Evolutionary conservation across 441 rosid genomes (phyloP), one percentile per base, ranked within the genome.

Genomic region (Pelargonium australe): DNA sequence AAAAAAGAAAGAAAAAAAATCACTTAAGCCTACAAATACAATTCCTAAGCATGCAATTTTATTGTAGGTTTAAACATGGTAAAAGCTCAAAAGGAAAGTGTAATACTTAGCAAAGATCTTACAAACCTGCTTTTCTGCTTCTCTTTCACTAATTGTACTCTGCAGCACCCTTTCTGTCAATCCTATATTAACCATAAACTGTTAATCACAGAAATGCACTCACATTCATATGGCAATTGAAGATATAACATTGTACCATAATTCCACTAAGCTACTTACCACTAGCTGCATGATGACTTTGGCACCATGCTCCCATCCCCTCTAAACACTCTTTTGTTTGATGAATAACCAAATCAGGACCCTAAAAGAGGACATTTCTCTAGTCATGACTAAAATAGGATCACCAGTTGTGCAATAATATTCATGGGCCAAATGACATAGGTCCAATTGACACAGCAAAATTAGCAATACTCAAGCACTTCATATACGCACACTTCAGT

Each of bases 221-320:
- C 7, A 62, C 63, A 62, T 17, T 23, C 25, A 9, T 2, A 25
- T 5, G 3, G 41, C 31, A 60, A 40, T 23, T 51, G 13, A 65
- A 76, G 44, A 65, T 63, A 10, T 11, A 57, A 44, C 6, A 37
- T 16, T 43, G 23, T 12, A 71, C 31, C n/a, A 68, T 41, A 49
- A 58, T 20, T 49, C 17, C 64, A 67, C 31, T 43, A 12, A 55
- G 72, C 25, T 60, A 66, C 85, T 79, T 82, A 94, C 99, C 97
- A 78, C 97, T 91, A 71, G 86, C 91, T 31, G 81, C 89, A 71
- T 91, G 99, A 83, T 91, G 97, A 71, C 65, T 77, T 82, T 84
- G 91, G 79, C 97, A 94, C 99, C 99, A 89, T 47, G 89, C 97
- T 68, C 87, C 87, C 96, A 94, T 94, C 70, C 79, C 70, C 73